These are phyloP conservation scores for Cornus florida DNA, from an alignment of 148 eudicot species.

Conservation along the genomic window DNA sequence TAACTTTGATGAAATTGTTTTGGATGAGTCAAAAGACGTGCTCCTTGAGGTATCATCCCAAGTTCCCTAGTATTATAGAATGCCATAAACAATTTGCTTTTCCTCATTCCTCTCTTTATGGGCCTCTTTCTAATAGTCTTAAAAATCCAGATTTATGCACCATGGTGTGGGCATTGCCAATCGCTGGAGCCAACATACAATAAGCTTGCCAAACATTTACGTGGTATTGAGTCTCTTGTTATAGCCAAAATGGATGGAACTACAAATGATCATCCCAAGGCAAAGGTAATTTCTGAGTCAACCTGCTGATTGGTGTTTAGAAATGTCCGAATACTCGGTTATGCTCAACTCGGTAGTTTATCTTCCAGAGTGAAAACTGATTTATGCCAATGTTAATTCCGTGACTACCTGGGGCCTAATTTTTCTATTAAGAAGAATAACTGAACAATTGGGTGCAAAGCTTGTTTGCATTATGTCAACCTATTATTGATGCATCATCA, in stretches of 20 bases:
- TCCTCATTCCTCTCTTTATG: background rate
- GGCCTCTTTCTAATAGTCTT: background rate
- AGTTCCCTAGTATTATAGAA: background rate
- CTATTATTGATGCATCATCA: no score
- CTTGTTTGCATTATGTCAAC: background rate
- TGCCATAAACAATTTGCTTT: background rate
- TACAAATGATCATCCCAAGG: slow-evolving; percentile 89
- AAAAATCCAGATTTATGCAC: slow-evolving; percentile 69
- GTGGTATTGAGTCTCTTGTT: slow-evolving; percentile 68
- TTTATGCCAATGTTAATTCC: background rate
- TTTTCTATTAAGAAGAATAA: no score
- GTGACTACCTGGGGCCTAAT: background rate
- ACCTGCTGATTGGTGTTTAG: background rate
- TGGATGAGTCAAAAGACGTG: slow-evolving; percentile 94
- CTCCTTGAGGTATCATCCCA: slow-evolving; percentile 74
- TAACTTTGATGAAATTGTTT: slow-evolving; percentile 86
- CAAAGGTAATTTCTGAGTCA: slow-evolving; percentile 50
- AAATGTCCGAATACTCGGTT: background rate
- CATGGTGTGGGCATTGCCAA: slow-evolving; percentile 99
- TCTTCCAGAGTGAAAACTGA: background rate
- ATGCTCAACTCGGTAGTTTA: background rate
- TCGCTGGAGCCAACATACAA: slow-evolving; percentile 84
- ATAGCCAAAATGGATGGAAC: slow-evolving; percentile 98
- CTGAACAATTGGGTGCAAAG: background rate
- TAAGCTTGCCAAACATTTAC: slow-evolving; percentile 83